Evolutionary conservation across 2,329 filamentous ascomycete genomes (phyloP), one percentile per base, ranked within the genome.

Genomic region (Xenosphaeropsis pyriputrescens): DNA sequence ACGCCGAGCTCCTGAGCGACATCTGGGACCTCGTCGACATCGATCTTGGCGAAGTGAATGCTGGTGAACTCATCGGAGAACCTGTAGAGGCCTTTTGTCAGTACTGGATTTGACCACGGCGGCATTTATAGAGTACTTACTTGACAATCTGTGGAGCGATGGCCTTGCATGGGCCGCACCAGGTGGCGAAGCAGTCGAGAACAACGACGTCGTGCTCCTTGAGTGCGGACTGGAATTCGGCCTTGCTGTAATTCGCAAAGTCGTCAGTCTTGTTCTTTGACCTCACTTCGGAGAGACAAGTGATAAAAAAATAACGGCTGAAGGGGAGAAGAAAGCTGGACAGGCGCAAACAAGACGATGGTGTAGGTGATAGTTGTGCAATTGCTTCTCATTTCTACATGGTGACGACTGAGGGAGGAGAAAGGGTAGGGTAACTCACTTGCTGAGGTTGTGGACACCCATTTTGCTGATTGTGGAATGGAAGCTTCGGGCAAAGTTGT

Each of bases 111-210:
- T 26, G 22, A 11, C 3, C 22, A 3, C 22, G 8, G 22, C 8
- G 22, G 12, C 22, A 26, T 6, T 11, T 26, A 3, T 11, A 12
- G 39, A 19, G 32, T 35, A 57, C 73, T 56, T 61, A 79, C 70
- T 78, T 68, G 50, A 69, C 70, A 41, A 94, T 65, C 44, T 76
- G 61, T 42, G 88, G 89, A 14, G 85, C 75, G 52, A 95, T 91
- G 51, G 78, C 71, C 69, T 88, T 94, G 80, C 89, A 96, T 43
- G 89, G 89, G 43, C 85, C 86, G 67, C 89, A 96, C 88, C 88
- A 95, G 45, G 67, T 75, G 40, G 88, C 88, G 60, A 81, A 86
- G 65, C 76, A 86, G 67, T 96, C 89, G 53, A 96, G 65, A 43
- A 95, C 64, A 49, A 93, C 72, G 46, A 82, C 59, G 38, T 67